Evolutionary conservation across 2,329 filamentous ascomycete genomes (phyloP).

Genomic region (Emergomyces africanus): DNA sequence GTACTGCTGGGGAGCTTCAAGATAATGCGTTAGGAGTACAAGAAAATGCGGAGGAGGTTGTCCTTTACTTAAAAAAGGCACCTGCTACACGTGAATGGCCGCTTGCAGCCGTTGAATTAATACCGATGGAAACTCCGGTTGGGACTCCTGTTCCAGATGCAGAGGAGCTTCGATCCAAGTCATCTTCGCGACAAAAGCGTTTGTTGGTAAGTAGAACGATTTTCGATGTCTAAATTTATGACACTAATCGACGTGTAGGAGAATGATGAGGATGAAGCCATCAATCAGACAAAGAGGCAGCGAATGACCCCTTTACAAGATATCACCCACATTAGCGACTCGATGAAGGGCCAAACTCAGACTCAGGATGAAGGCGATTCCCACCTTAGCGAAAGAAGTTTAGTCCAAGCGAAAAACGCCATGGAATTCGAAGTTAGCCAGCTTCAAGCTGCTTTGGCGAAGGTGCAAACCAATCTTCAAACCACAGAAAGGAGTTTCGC

Average conservation of each 20-base stretch:
- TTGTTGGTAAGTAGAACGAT: slow-evolving; percentile 11
- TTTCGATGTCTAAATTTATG: not conserved
- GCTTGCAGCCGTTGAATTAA: slow-evolving; percentile 24
- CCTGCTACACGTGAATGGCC: slow-evolving; percentile 26
- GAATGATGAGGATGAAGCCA: slow-evolving; percentile 17
- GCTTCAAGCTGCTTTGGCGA: slow-evolving; percentile 18
- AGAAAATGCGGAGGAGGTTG: slow-evolving; percentile 28
- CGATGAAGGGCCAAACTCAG: slow-evolving; percentile 20
- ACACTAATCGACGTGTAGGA: slow-evolving; percentile 11
- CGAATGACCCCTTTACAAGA: slow-evolving; percentile 25
- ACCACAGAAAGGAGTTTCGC: slow-evolving; percentile 23
- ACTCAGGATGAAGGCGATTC: slow-evolving; percentile 16
- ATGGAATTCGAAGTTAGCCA: slow-evolving; percentile 20
- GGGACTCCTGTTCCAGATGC: slow-evolving; percentile 12
- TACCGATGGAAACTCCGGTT: slow-evolving; percentile 22
- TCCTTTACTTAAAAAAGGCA: slow-evolving; percentile 22
- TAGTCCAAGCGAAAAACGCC: slow-evolving; percentile 20
- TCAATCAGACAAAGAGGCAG: slow-evolving; percentile 25
- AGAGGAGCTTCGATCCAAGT: slow-evolving; percentile 12
- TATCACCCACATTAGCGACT: slow-evolving; percentile 25
- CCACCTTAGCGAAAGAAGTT: slow-evolving; percentile 17
- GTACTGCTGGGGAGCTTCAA: slow-evolving; percentile 29
- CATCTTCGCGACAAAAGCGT: slow-evolving; percentile 17
- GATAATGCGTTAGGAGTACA: slow-evolving; percentile 28
- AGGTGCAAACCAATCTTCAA: slow-evolving; percentile 17